phyloP scores from a whole-genome alignment of 176 grass and related monocot genomes.

The Coix lacrymajobi region DNA sequence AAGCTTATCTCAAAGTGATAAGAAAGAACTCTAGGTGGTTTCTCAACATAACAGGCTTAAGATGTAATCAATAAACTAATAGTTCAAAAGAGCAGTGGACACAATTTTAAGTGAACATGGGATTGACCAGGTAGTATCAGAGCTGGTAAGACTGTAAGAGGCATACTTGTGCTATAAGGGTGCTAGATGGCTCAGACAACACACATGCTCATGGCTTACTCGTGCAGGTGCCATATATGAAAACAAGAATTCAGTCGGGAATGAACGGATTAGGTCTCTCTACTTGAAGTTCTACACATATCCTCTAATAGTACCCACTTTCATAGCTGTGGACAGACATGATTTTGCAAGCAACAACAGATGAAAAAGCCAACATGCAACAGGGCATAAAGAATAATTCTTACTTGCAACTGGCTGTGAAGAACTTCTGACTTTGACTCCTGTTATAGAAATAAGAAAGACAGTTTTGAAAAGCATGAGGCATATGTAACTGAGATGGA shows the following conservation, averaged over 20 bases:
- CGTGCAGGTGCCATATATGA: neutral
- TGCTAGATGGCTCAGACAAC: neutral
- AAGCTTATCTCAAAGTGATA: neutral
- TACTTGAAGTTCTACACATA: neutral
- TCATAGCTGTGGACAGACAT: neutral
- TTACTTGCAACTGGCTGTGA: conserved; percentile 68
- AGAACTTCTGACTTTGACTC: conserved; percentile 55
- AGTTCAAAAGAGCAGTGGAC: neutral
- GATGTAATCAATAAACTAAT: neutral
- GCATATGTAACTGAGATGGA: neutral
- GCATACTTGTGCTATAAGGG: neutral
- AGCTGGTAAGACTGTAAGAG: neutral
- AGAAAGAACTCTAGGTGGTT: neutral
- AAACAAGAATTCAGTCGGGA: neutral
- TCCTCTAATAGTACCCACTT: neutral
- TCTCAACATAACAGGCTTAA: neutral
- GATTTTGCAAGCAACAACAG: conserved; percentile 1
- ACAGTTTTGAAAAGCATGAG: conserved; percentile 9
- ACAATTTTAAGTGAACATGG: neutral
- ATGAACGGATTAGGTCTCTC: neutral
- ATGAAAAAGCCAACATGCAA: conserved; percentile 6
- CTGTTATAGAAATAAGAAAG: conserved; percentile 39
- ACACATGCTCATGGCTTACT: neutral
- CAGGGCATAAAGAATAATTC: conserved; percentile 20
- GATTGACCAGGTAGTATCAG: neutral